phyloP scores from a whole-genome alignment of 2,329 filamentous ascomycete species.

The Ophiostoma quercus region DNA sequence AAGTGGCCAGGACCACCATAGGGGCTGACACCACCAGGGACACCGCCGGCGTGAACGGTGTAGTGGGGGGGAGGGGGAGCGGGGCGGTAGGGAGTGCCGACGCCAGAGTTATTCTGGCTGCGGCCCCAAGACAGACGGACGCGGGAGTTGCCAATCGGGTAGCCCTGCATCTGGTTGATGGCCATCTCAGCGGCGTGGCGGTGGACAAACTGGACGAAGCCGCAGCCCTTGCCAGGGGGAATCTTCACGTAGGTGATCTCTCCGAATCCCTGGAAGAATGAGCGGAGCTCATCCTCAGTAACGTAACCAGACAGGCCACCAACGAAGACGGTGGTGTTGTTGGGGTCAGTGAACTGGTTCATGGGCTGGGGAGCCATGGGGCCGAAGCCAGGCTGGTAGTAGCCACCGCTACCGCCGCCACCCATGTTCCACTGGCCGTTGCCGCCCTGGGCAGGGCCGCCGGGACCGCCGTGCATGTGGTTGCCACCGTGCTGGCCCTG shows the following conservation, averaged over 20 bases:
- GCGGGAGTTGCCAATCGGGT: conserved; percentile 97
- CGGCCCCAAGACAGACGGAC: conserved; percentile 97
- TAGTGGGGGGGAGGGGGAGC: conserved; percentile 64
- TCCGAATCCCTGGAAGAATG: conserved; percentile 98
- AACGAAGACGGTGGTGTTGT: conserved; percentile 99
- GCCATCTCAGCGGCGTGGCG: conserved; percentile 99
- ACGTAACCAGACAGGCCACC: conserved; percentile 96
- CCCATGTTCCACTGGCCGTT: conserved; percentile 40
- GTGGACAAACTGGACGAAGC: conserved; percentile 98
- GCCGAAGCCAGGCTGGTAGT: conserved; percentile 36
- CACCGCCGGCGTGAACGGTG: conserved; percentile 31
- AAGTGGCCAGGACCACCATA: conserved; percentile 46
- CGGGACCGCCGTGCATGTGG: conserved; percentile 39
- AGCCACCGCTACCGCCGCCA: conserved; percentile 31
- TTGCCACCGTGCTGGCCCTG: conserved; percentile 34
- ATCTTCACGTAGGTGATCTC: conserved; percentile 99
- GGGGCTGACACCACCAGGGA: conserved; percentile 39
- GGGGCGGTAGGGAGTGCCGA: conserved; percentile 93
- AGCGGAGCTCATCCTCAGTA: conserved; percentile 98
- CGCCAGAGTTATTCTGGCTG: conserved; percentile 98
- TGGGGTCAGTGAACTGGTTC: conserved; percentile 99
- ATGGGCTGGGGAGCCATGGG: conserved; percentile 48
- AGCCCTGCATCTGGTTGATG: conserved; percentile 99
- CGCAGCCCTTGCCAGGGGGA: conserved; percentile 95
- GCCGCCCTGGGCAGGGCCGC: conserved; percentile 40